These are phyloP conservation scores for Casuarina glauca DNA, from an alignment of 306 rosid genomes.

Conservation along the genomic window DNA sequence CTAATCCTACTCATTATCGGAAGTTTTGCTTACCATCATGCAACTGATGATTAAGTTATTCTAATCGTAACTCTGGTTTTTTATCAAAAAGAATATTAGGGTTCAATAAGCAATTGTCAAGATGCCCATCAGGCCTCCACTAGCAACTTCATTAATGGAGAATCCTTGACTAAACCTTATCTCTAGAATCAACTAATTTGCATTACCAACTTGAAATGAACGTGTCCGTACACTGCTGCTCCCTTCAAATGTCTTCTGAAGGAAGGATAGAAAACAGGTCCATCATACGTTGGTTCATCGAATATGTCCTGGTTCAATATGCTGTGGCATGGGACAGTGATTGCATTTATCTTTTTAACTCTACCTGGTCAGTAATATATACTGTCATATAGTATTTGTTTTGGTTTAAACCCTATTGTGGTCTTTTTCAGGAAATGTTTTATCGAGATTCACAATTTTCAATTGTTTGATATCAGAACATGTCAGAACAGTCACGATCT, in stretches of 20 bases:
- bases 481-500: no score
- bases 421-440: no score
- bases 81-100: neutral
- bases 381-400: no score
- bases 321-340: neutral
- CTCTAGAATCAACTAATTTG: neutral
- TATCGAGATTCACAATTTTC: no score
- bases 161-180: neutral
- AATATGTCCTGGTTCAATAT: neutral
- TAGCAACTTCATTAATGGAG: slow-evolving; percentile 1
- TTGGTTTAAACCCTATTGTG: neutral
- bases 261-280: no score
- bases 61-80: neutral
- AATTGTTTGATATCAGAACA: no score
- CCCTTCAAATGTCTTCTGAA: neutral
- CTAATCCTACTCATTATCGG: neutral
- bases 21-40: neutral
- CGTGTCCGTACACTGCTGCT: neutral
- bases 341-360: neutral
- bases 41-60: slow-evolving; percentile 8
- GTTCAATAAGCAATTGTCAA: neutral
- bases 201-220: neutral
- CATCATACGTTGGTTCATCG: neutral
- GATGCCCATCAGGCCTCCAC: slow-evolving; percentile 4
- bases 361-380: neutral